Percentiles rank a stretch among this genome's conserved stretches.
Conservation (phyloP, 2,329 filamentous ascomycete species). For the Beauveria caledonica region DNA sequence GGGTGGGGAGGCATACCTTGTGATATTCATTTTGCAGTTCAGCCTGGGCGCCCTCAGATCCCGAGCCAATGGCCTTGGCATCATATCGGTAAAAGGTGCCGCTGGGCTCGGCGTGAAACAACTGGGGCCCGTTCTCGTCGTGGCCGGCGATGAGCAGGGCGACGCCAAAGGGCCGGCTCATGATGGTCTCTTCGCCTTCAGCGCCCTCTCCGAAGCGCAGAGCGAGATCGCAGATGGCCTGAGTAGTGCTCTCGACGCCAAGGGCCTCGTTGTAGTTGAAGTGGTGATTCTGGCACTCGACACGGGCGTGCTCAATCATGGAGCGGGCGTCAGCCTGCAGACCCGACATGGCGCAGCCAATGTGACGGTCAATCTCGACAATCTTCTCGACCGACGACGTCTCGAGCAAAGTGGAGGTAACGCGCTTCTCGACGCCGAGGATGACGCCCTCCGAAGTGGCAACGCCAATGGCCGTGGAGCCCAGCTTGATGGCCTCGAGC, state of each 20-base stretch:
- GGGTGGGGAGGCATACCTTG: constrained; percentile 47
- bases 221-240: constrained; percentile 96
- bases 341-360: constrained; percentile 97
- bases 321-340: constrained; percentile 94
- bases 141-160: constrained; percentile 93
- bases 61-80: constrained; percentile 95
- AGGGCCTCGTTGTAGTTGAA: constrained; percentile 98
- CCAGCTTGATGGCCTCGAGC: constrained; percentile 98
- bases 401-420: constrained; percentile 94
- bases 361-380: constrained; percentile 97
- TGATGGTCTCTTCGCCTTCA: constrained; percentile 96
- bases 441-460: constrained; percentile 92
- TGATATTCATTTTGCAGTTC: constrained; percentile 99
- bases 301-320: constrained; percentile 96
- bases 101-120: constrained; percentile 97
- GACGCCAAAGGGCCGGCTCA: constrained; percentile 95
- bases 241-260: constrained; percentile 93
- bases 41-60: constrained; percentile 93
- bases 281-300: constrained; percentile 92
- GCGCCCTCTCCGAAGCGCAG: constrained; percentile 95
- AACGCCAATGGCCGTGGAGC: constrained; percentile 95
- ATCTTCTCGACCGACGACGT: constrained; percentile 99
- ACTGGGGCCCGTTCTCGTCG: constrained; percentile 91
- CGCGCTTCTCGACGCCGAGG: constrained; percentile 96
- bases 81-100: constrained; percentile 99